Percentiles rank a stretch among this genome's conserved stretches.
phyloP scores from a whole-genome alignment of 805 yeast genomes.

The Kluyveromyces nonfermentans region DNA sequence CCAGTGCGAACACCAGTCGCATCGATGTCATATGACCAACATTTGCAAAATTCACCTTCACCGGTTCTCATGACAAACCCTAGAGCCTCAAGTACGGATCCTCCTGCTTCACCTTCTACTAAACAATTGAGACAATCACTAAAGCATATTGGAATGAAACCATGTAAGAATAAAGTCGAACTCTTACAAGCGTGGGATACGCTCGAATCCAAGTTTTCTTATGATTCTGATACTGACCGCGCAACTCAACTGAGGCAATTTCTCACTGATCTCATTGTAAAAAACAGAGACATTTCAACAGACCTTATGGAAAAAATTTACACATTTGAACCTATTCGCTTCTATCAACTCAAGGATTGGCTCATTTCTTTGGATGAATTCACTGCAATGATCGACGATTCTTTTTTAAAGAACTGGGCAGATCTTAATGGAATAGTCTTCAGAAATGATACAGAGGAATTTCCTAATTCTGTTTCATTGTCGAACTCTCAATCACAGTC shows the following conservation, averaged over 20 bases:
- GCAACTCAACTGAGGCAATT: conserved; percentile 14
- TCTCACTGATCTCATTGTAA: conserved; percentile 14
- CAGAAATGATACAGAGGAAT: conserved; percentile 6
- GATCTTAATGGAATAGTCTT: conserved; percentile 25
- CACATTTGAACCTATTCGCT: conserved; percentile 22
- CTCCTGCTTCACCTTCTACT: conserved; percentile 17
- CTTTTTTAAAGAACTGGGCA: conserved; percentile 26
- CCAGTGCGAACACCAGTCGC: not conserved
- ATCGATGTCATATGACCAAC: not conserved
- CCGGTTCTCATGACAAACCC: not conserved
- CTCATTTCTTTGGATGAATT: conserved; percentile 20
- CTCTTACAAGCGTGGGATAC: conserved; percentile 22
- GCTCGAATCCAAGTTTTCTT: conserved; percentile 18
- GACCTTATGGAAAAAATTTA: conserved; percentile 20
- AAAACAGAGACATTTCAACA: conserved; percentile 8
- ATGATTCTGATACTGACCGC: conserved; percentile 9
- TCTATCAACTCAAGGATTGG: conserved; percentile 12
- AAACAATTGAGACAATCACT: conserved; percentile 18
- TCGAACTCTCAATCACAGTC: not conserved
- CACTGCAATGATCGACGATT: conserved; percentile 20
- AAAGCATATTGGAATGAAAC: conserved; percentile 22
- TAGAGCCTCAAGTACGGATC: not conserved
- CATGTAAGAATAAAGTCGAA: conserved; percentile 19
- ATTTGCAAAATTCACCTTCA: conserved; percentile 1
- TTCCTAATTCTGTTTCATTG: not conserved